Conservation (phyloP, 176 grass and related monocot genomes). For the Oryza glaberrima region DNA sequence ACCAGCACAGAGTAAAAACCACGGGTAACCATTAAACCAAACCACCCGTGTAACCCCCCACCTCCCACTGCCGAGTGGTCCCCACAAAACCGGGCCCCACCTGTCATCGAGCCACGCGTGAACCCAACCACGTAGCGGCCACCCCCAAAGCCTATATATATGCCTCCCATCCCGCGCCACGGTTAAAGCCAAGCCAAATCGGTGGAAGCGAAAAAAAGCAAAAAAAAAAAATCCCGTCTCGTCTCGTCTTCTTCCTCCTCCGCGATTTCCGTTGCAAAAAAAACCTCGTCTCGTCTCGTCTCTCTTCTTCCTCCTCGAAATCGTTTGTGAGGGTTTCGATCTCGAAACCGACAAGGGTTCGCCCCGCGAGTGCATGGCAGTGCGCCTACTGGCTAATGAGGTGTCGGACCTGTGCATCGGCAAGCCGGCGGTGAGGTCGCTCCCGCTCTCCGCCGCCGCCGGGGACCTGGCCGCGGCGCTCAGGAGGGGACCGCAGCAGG, state of each 20-base stretch:
- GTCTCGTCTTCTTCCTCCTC: constrained; percentile 9
- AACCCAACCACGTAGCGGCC: neutral
- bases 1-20: constrained; percentile 34
- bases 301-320: neutral
- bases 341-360: constrained; percentile 49
- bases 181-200: constrained; percentile 7
- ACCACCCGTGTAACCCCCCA: neutral
- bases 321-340: constrained; percentile 48
- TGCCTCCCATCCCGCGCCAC: neutral
- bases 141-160: constrained; percentile 42
- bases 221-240: neutral
- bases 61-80: neutral
- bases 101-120: neutral
- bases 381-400: constrained; percentile 70
- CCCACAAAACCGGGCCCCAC: neutral
- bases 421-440: constrained; percentile 81
- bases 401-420: constrained; percentile 98
- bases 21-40: neutral
- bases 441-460: constrained; percentile 72
- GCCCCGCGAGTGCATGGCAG: constrained; percentile 82
- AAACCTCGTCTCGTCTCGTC: neutral
- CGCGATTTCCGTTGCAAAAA: neutral
- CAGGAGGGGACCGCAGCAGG: constrained; percentile 45
- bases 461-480: constrained; percentile 63
- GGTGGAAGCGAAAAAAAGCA: no score